Conservation (phyloP, 1,139 yeast genomes). For the Saccharomyces pastorianus region DNA sequence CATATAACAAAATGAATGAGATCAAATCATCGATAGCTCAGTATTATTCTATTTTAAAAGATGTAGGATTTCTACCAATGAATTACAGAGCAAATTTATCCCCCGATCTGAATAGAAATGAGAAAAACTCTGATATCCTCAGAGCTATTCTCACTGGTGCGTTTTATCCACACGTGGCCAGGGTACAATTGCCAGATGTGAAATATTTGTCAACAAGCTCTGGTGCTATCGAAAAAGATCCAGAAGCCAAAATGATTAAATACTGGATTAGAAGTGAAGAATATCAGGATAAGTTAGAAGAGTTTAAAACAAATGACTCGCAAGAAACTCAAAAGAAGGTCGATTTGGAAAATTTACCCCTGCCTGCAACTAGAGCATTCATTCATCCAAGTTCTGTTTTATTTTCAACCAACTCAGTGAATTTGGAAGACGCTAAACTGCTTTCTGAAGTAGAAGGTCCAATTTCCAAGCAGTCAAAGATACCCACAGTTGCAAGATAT, state of each 20-base stretch:
- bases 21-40: conserved; percentile 65
- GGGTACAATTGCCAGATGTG: conserved; percentile 75
- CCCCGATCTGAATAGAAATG: conserved; percentile 41
- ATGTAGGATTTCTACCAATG: conserved; percentile 65
- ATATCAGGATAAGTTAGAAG: conserved; percentile 30
- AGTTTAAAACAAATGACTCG: conserved; percentile 3
- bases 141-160: conserved; percentile 72
- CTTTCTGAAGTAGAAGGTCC: conserved; percentile 23
- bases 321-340: conserved; percentile 2
- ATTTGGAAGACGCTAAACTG: conserved; percentile 35
- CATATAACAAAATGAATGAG: conserved; percentile 60
- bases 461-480: conserved; percentile 34
- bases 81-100: conserved; percentile 31
- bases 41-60: conserved; percentile 57
- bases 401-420: conserved; percentile 35
- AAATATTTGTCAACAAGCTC: conserved; percentile 60
- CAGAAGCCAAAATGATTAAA: conserved; percentile 67
- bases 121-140: conserved; percentile 43
- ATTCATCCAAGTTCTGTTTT: conserved; percentile 76
- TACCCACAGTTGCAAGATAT: conserved; percentile 33
- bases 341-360: conserved; percentile 12
- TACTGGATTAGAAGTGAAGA: conserved; percentile 63
- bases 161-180: conserved; percentile 71
- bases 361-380: conserved; percentile 63
- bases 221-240: conserved; percentile 79